phyloP scores from a whole-genome alignment of 2,329 filamentous ascomycete species.

The Cladosporium cucumerinum region DNA sequence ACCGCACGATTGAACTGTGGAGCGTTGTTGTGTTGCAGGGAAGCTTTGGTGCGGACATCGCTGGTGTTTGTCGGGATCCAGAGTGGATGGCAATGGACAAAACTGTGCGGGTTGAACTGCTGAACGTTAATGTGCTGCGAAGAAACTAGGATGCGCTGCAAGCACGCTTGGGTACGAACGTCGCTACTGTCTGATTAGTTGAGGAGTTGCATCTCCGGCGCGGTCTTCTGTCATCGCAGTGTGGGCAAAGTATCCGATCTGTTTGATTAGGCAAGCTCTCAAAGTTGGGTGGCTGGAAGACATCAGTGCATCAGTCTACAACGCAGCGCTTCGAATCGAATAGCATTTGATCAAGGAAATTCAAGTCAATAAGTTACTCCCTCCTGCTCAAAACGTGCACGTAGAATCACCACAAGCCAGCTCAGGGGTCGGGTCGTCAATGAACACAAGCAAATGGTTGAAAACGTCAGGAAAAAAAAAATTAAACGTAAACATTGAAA shows the following conservation, averaged over 20 bases:
- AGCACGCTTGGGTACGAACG: too few relatives aligned
- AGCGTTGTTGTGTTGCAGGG: neutral
- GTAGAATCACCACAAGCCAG: neutral
- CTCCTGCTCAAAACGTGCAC: neutral
- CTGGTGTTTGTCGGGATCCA: too few relatives aligned
- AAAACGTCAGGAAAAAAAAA: neutral
- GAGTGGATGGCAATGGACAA: too few relatives aligned
- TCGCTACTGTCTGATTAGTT: neutral
- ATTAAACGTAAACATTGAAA: neutral
- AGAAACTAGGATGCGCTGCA: too few relatives aligned
- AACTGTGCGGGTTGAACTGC: too few relatives aligned
- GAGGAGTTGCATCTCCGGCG: neutral
- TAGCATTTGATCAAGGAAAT: neutral
- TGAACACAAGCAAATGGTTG: neutral
- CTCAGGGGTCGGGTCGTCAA: neutral
- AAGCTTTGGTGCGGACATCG: too few relatives aligned
- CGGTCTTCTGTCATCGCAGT: neutral
- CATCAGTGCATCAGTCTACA: neutral
- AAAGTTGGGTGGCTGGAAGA: neutral
- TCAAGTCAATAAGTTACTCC: neutral
- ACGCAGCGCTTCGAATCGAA: neutral
- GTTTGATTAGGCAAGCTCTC: neutral
- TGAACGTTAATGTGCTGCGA: too few relatives aligned
- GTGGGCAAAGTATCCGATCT: neutral
- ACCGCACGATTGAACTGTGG: neutral